A percentile compares a stretch with the other conserved stretches of the same genome.
Evolutionary conservation across 495 filamentous ascomycete genomes (phyloP).

Genomic region (Baudoinia panamericana): DNA sequence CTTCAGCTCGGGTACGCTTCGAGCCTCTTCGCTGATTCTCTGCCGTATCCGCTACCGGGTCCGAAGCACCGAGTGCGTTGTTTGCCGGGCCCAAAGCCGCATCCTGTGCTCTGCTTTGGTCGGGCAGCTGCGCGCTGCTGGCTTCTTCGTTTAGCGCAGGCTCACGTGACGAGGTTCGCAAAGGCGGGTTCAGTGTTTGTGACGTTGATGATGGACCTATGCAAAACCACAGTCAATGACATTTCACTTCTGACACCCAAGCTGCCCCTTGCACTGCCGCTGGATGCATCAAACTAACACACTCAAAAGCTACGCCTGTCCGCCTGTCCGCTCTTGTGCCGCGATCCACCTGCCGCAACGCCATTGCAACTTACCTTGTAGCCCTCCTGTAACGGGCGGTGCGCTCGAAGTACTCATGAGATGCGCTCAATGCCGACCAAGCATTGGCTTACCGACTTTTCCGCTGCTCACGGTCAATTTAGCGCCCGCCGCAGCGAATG

Average conservation of each 20-base stretch:
- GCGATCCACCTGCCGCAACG: not conserved
- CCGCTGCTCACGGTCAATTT: too few relatives aligned
- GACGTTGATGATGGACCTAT: not conserved
- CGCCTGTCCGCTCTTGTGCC: not conserved
- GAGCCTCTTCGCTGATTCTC: slow-evolving; percentile 51
- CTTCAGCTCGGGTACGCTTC: slow-evolving; percentile 58
- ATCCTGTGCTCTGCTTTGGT: slow-evolving; percentile 7
- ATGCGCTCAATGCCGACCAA: slow-evolving; percentile 10
- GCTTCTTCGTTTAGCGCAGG: slow-evolving; percentile 4
- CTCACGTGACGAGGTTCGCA: slow-evolving; percentile 6
- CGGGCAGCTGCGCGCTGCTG: not conserved
- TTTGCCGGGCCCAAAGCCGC: not conserved
- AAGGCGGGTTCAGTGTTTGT: slow-evolving; percentile 7
- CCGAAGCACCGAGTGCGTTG: slow-evolving; percentile 32
- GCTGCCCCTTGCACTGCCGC: too few relatives aligned
- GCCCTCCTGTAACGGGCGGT: slow-evolving; percentile 9
- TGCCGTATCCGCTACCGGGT: slow-evolving; percentile 48
- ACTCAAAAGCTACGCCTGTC: not conserved
- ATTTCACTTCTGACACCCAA: too few relatives aligned
- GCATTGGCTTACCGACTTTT: too few relatives aligned
- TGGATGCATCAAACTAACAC: too few relatives aligned
- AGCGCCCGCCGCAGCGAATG: too few relatives aligned
- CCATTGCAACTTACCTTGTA: slow-evolving; percentile 7
- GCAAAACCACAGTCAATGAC: too few relatives aligned
- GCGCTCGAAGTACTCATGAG: slow-evolving; percentile 16